Conservation (phyloP, 768 basidiomycete species). For the Trametes maxima region DNA sequence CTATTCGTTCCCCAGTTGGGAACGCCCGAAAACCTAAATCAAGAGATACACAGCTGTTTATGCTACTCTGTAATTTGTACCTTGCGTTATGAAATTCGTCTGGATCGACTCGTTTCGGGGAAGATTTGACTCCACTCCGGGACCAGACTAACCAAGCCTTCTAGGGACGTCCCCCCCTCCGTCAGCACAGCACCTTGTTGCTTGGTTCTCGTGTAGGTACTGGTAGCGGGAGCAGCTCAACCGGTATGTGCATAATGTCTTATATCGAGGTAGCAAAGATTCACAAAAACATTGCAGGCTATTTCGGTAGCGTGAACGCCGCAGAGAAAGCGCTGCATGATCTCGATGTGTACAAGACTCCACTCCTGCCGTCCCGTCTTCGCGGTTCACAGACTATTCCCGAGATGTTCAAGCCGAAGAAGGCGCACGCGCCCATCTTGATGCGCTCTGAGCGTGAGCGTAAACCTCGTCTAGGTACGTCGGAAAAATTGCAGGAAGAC, state of each 20-base stretch:
- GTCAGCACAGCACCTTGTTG: constrained; percentile 21
- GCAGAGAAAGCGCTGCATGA: constrained; percentile 72
- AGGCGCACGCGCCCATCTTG: constrained; percentile 45
- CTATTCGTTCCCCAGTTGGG: no score
- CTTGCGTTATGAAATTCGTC: no score
- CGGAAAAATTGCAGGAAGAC: constrained; percentile 36
- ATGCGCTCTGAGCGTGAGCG: constrained; percentile 61
- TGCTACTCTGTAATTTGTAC: no score
- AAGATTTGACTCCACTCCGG: no score
- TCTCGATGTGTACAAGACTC: constrained; percentile 78
- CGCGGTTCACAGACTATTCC: constrained; percentile 50
- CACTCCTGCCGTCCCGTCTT: constrained; percentile 66
- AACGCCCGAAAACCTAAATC: no score
- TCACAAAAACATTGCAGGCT: neutral
- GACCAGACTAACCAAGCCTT: neutral
- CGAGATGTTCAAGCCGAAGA: constrained; percentile 64
- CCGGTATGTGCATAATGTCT: constrained; percentile 2
- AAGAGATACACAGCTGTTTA: no score
- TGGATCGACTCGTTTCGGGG: no score
- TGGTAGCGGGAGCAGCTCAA: constrained; percentile 6
- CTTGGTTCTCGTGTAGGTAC: constrained; percentile 17
- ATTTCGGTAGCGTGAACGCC: constrained; percentile 44
- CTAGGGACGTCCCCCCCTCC: constrained; percentile 21
- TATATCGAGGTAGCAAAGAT: no score
- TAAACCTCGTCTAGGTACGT: constrained; percentile 50